phyloP scores from a whole-genome alignment of 2,329 filamentous ascomycete species.

The Alternaria triticimaculans region DNA sequence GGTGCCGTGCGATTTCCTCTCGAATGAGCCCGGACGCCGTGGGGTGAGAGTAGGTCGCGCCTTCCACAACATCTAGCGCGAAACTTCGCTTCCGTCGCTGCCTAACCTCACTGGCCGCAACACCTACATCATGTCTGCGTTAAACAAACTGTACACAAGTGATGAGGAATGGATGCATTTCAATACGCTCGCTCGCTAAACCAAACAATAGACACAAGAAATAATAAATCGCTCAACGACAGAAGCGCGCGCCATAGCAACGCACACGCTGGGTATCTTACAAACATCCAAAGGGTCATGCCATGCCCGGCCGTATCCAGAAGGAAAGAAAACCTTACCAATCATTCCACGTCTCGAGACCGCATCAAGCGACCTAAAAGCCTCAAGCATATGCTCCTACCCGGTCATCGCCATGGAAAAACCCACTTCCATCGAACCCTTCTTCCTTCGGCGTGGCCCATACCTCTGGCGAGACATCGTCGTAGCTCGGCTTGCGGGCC shows the following conservation, averaged over 20 bases:
- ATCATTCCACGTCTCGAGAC: neutral
- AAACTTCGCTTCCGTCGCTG: no score
- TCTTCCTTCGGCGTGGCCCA: slow-evolving; percentile 51
- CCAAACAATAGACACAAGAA: slow-evolving; percentile 5
- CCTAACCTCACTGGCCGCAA: no score
- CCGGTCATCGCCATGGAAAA: slow-evolving; percentile 19
- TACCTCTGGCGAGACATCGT: slow-evolving; percentile 38
- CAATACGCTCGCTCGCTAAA: neutral
- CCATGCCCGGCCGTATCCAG: neutral
- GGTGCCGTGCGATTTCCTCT: no score
- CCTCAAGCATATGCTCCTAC: slow-evolving; percentile 7
- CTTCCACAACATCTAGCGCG: no score
- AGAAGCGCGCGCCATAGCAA: slow-evolving; percentile 1
- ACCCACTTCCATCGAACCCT: slow-evolving; percentile 28
- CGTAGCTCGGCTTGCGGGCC: slow-evolving; percentile 19
- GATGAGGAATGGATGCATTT: neutral
- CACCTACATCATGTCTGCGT: no score
- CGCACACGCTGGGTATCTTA: slow-evolving; percentile 20
- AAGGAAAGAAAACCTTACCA: neutral
- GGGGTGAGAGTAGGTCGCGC: no score
- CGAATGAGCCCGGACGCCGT: no score
- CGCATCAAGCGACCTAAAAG: neutral
- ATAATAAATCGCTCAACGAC: slow-evolving; percentile 9
- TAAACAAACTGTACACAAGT: neutral
- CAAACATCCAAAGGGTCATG: slow-evolving; percentile 10